phyloP scores from a whole-genome alignment of 495 filamentous ascomycete genomes.

The Penicillium lividum region DNA sequence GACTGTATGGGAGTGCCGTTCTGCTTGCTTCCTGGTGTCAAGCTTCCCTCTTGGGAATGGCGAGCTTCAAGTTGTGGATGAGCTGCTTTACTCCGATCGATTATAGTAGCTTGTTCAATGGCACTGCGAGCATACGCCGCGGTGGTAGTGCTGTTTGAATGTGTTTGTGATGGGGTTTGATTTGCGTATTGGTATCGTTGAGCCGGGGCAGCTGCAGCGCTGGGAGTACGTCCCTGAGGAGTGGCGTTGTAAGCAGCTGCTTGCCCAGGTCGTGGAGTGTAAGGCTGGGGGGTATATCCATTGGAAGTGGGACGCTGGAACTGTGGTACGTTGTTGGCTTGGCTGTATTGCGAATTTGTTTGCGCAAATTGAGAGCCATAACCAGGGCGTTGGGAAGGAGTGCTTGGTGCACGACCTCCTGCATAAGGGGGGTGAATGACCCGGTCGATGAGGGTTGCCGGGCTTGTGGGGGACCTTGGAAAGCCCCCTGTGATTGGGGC shows the following conservation, averaged over 20 bases:
- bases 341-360: constrained; percentile 38
- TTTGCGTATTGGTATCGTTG: constrained; percentile 18
- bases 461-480: constrained; percentile 42
- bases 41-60: constrained; percentile 39
- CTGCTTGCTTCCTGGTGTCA: constrained; percentile 41
- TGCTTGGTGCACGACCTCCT: constrained; percentile 42
- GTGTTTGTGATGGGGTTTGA: constrained; percentile 36
- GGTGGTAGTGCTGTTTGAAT: constrained; percentile 44
- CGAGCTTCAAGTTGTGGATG: constrained; percentile 35
- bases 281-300: constrained; percentile 44
- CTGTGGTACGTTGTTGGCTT: constrained; percentile 37
- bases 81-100: constrained; percentile 38
- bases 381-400: constrained; percentile 44
- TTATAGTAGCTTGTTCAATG: constrained; percentile 48
- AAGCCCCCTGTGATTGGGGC: constrained; percentile 34
- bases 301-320: constrained; percentile 44
- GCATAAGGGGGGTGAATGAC: constrained; percentile 40
- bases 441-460: constrained; percentile 41
- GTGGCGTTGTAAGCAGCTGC: constrained; percentile 38
- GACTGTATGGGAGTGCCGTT: constrained; percentile 46
- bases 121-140: constrained; percentile 45
- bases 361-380: constrained; percentile 42
- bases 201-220: constrained; percentile 31
- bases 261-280: constrained; percentile 44
- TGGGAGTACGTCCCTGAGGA: constrained; percentile 31